Evolutionary conservation across 2,329 filamentous ascomycete genomes (phyloP), one percentile per base, ranked within the genome.

Genomic region (Fusarium sp.): DNA sequence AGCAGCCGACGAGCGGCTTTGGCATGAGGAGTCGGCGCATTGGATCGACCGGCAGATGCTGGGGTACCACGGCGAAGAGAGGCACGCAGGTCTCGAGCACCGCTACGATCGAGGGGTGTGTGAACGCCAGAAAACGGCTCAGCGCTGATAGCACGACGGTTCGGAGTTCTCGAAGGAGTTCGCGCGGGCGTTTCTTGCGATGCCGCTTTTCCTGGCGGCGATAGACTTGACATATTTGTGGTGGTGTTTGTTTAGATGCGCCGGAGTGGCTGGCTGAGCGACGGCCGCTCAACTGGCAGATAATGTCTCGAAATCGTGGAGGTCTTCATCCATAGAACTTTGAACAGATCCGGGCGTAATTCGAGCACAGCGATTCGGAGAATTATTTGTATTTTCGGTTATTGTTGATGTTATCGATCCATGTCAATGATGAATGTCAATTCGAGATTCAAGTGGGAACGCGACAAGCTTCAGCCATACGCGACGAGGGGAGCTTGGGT

Each of bases 1-100:
- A 91, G 84, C 38, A 89, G 87, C 51, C 88, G 85, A 54, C 86
- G 87, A 48, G 90, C 90, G 17, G 90, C 90, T 74, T 87, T 87
- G 53, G 87, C 89, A 78, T 92, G 90, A 0, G 90, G 90, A 24
- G 90, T 92, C 7, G 85, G 83, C 18, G 83, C 83, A 79, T 85
- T 83, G 70, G 81, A 82, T 56, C 84, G 80, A 5, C 82, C 76
- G 17, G 78, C 87, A 5, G 87, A 88, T 39, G 83, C 84, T 15
- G 85, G 85, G 45, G 84, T 83, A 17, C 84, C 85, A 38, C 82
- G 82, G 20, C 82, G 78, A 38, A 82, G 75, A 6, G 83, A 84
- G 57, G 82, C 83, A 53, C 83, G 80, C 38, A 83, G 77, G 24
- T 84, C 81, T 32, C 82, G 81, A 7, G 81, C 70, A 36, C 75